Percentiles rank a stretch among this genome's conserved stretches.
These are phyloP conservation scores for Albugo laibachii DNA, from an alignment of 352 stramenopile genomes.

Conservation along the genomic window DNA sequence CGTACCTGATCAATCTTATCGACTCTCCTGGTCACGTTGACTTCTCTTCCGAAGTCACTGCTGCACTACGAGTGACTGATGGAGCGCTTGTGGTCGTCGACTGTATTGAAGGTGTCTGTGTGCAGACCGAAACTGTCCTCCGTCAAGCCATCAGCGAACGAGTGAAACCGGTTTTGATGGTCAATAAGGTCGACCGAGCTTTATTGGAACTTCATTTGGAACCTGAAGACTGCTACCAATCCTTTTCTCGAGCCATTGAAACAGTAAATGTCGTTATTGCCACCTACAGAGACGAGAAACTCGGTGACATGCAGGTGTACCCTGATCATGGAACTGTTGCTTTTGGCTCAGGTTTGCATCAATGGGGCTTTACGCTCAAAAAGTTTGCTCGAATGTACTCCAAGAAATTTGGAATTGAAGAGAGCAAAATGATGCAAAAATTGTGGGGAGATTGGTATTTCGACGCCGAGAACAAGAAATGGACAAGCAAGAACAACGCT, in stretches of 20 bases:
- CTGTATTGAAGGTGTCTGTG: slow-evolving; percentile 97
- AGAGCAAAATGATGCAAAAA: slow-evolving; percentile 99
- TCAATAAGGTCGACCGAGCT: slow-evolving; percentile 99
- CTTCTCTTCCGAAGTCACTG: slow-evolving; percentile 99
- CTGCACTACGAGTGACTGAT: slow-evolving; percentile 97
- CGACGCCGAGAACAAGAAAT: slow-evolving; percentile 90
- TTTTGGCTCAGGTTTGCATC: slow-evolving; percentile 98
- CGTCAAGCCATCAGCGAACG: slow-evolving; percentile 95
- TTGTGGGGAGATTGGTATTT: slow-evolving; percentile 99
- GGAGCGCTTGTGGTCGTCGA: slow-evolving; percentile 98
- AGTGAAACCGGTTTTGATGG: slow-evolving; percentile 97
- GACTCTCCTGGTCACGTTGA: slow-evolving; percentile 99
- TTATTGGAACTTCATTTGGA: slow-evolving; percentile 97
- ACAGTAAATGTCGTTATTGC: slow-evolving; percentile 99
- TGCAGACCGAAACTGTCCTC: slow-evolving; percentile 99
- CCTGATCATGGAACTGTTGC: slow-evolving; percentile 95
- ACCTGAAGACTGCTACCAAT: slow-evolving; percentile 98
- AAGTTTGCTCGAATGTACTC: slow-evolving; percentile 97
- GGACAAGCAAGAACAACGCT: slow-evolving; percentile 88
- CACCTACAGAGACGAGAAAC: slow-evolving; percentile 96
- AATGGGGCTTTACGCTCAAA: slow-evolving; percentile 99
- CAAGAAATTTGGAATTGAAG: slow-evolving; percentile 96
- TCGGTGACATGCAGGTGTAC: slow-evolving; percentile 96
- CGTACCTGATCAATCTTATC: slow-evolving; percentile 99
- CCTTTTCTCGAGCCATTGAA: slow-evolving; percentile 96